phyloP scores from a whole-genome alignment of 352 stramenopile species.

The Globisporangium polare region DNA sequence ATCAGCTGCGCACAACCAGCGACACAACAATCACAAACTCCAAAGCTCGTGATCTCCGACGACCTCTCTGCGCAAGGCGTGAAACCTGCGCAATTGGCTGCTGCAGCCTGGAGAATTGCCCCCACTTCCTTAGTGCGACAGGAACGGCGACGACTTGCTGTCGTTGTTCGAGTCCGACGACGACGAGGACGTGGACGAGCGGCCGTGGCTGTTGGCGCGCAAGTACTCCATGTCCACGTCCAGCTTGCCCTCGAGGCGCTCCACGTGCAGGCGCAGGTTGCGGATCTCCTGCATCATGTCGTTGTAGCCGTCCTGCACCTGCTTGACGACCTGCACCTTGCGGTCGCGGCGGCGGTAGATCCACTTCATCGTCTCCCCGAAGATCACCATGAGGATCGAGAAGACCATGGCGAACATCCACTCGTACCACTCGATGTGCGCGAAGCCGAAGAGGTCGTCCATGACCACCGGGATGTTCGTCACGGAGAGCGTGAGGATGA shows the following conservation, averaged over 20 bases:
- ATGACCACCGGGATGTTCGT: slow-evolving; percentile 67
- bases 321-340: slow-evolving; percentile 29
- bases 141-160: slow-evolving; percentile 18
- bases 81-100: too few species aligned
- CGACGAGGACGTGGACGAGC: slow-evolving; percentile 56
- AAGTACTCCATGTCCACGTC: slow-evolving; percentile 46
- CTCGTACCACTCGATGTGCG: slow-evolving; percentile 67
- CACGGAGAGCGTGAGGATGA: slow-evolving; percentile 57
- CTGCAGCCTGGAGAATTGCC: too few species aligned
- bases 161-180: slow-evolving; percentile 37
- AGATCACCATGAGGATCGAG: slow-evolving; percentile 59
- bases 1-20: not conserved
- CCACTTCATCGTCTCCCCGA: slow-evolving; percentile 69
- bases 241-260: slow-evolving; percentile 58
- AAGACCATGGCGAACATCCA: slow-evolving; percentile 72
- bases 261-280: slow-evolving; percentile 50
- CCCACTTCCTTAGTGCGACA: not conserved
- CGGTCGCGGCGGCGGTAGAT: slow-evolving; percentile 57
- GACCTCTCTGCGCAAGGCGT: not conserved
- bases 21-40: too few species aligned
- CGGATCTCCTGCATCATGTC: slow-evolving; percentile 54
- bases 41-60: not conserved
- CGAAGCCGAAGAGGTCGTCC: slow-evolving; percentile 67
- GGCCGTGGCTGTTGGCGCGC: slow-evolving; percentile 29
- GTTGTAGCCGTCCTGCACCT: slow-evolving; percentile 37